These are phyloP conservation scores for Venustampulla echinocandica DNA, from an alignment of 495 filamentous ascomycete genomes.

Conservation along the genomic window DNA sequence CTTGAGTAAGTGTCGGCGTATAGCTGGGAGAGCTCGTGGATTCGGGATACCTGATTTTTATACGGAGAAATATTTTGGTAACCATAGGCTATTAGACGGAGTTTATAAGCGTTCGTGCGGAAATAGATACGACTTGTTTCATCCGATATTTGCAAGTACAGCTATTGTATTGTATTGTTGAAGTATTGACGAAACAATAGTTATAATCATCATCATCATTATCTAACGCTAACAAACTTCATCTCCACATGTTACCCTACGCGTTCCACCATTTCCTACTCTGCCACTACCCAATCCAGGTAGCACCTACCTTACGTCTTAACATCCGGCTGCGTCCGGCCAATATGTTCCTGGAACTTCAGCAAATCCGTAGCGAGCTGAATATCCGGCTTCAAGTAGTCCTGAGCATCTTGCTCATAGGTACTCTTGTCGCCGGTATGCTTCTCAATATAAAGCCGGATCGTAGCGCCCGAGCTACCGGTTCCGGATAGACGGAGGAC, in stretches of 20 bases:
- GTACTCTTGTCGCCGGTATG: constrained; percentile 66
- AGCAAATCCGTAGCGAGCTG: constrained; percentile 72
- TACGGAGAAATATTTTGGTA: too few relatives aligned
- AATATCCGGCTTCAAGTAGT: constrained; percentile 88
- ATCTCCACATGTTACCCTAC: not conserved
- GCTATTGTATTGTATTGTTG: too few relatives aligned
- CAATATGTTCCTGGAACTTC: constrained; percentile 83
- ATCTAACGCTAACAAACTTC: not conserved
- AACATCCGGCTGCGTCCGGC: constrained; percentile 85
- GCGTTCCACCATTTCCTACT: not conserved
- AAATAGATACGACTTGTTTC: too few relatives aligned
- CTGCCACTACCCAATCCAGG: too few relatives aligned
- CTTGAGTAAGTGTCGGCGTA: too few relatives aligned
- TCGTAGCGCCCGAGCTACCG: constrained; percentile 88
- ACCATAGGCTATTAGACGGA: too few relatives aligned
- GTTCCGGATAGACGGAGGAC: constrained; percentile 92
- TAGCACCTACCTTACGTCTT: constrained; percentile 73
- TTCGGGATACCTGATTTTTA: too few relatives aligned
- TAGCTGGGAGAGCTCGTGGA: too few relatives aligned
- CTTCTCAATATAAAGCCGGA: constrained; percentile 93
- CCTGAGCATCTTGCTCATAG: constrained; percentile 73
- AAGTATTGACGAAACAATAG: too few relatives aligned
- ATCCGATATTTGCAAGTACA: too few relatives aligned
- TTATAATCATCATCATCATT: too few relatives aligned
- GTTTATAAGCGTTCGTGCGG: too few relatives aligned